Base-by-base conservation (phyloP, 2,329 filamentous ascomycete genomes). In the Didymella keratinophila region DNA sequence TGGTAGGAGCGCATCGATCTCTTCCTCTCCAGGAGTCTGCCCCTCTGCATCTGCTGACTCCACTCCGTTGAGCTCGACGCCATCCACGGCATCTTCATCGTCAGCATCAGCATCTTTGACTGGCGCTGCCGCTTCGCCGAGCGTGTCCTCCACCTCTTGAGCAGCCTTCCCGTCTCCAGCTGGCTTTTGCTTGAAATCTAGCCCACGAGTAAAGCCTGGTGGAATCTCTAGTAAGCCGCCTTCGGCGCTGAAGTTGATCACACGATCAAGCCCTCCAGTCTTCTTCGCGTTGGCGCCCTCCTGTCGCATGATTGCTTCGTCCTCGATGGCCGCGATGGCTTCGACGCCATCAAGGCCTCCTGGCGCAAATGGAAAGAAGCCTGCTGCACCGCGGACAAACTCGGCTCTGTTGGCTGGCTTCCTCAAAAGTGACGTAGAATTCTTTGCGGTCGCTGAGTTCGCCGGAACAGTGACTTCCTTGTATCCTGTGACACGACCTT, bases 301-400 rank as follows among this genome's bases (percentile, higher is more conserved):
- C 52, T 84, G 83, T 36, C 82, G 81, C 47, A 84, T 81, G 18
- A 89, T 81, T 34, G 87, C 82, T 69, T 94, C 88, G 47, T 93
- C 90, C 73, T 97, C 94, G 51, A 92, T 82, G 4, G 91, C 91
- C 27, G 93, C 92, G 10, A 93, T 89, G 2, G 91, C 90, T 75
- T 96, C 91, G 21, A 97, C 89, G 1, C 88, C 87, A 60, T 97
- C 93, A 14, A 98, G 78, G 1, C 95, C 95, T 54, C 93, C 93
- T 0, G 94, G 94, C 0, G 93, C 89, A 78, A 98, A 97, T 0
- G 94, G 94, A 59, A 97, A 96, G 79, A 96, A 97, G 0, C 94
- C 94, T 8, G 93, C 92, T 34, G 91, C 93, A 14, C 95, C 95
- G 61, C 94, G 86, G 12, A 98, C 93, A 76, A 98, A 97, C 48